Percentiles rank a stretch among this genome's conserved stretches.
Conservation (phyloP, 345 rosid genomes). For the Sonneratia caseolaris region DNA sequence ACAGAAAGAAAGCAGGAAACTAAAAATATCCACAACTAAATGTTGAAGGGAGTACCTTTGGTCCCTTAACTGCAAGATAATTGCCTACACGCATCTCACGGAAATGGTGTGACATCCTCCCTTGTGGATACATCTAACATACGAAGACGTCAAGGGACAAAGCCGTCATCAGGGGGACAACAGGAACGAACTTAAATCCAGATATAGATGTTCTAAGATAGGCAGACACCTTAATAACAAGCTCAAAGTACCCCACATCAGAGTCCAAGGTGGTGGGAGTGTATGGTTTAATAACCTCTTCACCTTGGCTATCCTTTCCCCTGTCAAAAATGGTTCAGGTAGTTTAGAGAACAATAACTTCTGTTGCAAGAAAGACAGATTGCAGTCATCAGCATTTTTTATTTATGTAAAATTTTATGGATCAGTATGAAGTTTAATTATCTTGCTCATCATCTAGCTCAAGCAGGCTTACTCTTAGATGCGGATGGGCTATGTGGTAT, state of each 20-base stretch:
- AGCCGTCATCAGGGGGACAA: slow-evolving; percentile 2
- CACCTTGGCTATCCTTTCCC: slow-evolving; percentile 79
- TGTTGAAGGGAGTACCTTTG: slow-evolving; percentile 51
- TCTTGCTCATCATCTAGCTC: no score
- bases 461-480: no score
- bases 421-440: no score
- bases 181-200: background rate
- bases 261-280: slow-evolving; percentile 94
- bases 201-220: background rate
- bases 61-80: slow-evolving; percentile 84
- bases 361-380: background rate
- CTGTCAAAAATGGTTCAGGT: slow-evolving; percentile 20
- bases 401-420: no score
- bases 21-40: background rate
- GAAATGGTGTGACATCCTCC: slow-evolving; percentile 99
- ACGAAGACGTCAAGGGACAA: background rate
- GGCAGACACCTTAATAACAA: slow-evolving; percentile 76
- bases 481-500: no score
- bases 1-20: background rate
- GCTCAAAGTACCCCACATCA: slow-evolving; percentile 72
- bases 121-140: slow-evolving; percentile 93
- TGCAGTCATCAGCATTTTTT: background rate
- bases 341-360: background rate
- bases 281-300: slow-evolving; percentile 85
- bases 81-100: slow-evolving; percentile 86